Conservation (phyloP, 768 basidiomycete genomes). For the Lepiota venenata region DNA sequence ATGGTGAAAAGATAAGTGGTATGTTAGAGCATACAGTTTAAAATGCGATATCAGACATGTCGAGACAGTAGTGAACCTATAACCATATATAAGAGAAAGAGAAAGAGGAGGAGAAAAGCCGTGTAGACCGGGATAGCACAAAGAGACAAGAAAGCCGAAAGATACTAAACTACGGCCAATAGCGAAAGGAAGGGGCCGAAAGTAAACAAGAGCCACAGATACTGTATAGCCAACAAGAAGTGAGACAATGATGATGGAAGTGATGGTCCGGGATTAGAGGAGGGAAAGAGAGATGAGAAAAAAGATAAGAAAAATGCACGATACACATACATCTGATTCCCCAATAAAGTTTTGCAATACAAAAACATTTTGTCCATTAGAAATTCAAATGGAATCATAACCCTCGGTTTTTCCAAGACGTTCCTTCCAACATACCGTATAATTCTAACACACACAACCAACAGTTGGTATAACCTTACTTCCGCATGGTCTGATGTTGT, state of each 20-base stretch:
- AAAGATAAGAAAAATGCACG: background rate
- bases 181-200: background rate
- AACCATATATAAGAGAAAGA: background rate
- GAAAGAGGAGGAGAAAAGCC: background rate
- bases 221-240: background rate
- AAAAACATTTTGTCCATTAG: too few relatives aligned
- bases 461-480: background rate
- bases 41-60: too few relatives aligned
- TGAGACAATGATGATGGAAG: background rate
- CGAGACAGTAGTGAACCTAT: background rate
- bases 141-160: background rate
- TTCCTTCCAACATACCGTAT: too few relatives aligned
- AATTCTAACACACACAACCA: background rate
- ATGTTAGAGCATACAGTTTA: too few relatives aligned
- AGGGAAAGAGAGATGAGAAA: background rate
- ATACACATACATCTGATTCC: background rate
- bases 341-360: too few relatives aligned
- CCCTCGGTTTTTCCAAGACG: too few relatives aligned
- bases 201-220: background rate
- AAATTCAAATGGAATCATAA: too few relatives aligned
- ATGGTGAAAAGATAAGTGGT: too few relatives aligned
- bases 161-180: too few relatives aligned
- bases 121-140: background rate
- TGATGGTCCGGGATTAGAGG: background rate
- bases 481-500: background rate